Evolutionary conservation across 768 basidiomycete species (phyloP), one percentile per base, ranked within the genome.

Genomic region (Lactifluus volemus): DNA sequence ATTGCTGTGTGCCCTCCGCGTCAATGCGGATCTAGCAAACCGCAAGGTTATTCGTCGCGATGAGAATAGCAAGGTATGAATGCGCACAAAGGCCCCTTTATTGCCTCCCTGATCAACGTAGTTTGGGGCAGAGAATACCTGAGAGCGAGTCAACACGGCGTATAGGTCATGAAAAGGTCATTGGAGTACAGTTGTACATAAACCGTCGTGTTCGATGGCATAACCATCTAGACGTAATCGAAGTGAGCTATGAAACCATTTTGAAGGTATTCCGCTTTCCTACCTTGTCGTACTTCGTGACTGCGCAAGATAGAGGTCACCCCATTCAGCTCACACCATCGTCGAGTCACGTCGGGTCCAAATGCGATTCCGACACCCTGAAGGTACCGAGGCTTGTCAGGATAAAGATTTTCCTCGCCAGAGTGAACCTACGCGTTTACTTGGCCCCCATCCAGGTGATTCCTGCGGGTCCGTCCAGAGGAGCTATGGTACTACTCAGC

Each of bases 391-490:
- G 62, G 49, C 29, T 55, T 42, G 66, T 58, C 64, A 66, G 58
- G 34, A 52, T 53, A 58, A 67, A 47, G 34, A 44, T 45, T 55
- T 47, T 59, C 42, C 15, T 36, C 50, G 44, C 38, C 38, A 48
- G 14, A 59, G 60, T 30, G n/a, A 51, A 73, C 88, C 53, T 70
- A 92, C 91, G 41, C 97, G 85, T 79, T 98, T 98, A 70, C 92
- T 95, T 12, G 97, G 96, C 5, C 97, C 96, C 30, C 97, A 85
- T 29, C 97, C 97, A 11, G 84, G 84, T 44, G 76, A 68, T 45
- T 88, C 86, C 73, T 98, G 97, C 21, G 97, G 96, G 74, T 98
- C 96, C 4, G 94, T 96, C 95, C 96, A 98, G 15, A 98, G 80
- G 32, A 94, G 74, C 88, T 95, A 70, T 19, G 67, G 45, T 48